These are phyloP conservation scores for Ustilago trichophora DNA, from an alignment of 1,284 basidiomycete genomes.

Conservation along the genomic window DNA sequence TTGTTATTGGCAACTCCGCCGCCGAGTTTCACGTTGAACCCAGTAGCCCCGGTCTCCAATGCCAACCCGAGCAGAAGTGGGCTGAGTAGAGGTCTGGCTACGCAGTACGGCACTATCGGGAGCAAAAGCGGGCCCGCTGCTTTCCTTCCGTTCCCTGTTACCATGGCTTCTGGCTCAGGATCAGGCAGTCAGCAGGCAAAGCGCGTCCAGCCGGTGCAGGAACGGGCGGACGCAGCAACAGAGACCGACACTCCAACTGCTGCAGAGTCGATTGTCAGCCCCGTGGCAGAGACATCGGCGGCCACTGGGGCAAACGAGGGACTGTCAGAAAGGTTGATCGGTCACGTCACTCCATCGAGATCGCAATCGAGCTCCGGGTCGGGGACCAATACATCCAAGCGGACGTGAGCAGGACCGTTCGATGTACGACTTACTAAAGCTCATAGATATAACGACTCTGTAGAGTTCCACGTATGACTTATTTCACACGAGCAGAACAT, in stretches of 20 bases:
- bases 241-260: slow-evolving; percentile 5
- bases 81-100: neutral
- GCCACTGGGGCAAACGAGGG: neutral
- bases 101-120: slow-evolving; percentile 15
- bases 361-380: neutral
- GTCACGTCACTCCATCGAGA: neutral
- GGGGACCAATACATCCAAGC: neutral
- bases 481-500: too few relatives aligned
- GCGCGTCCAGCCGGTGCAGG: neutral
- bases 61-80: neutral
- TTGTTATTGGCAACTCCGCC: slow-evolving; percentile 34
- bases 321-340: slow-evolving; percentile 4
- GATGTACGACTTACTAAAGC: too few relatives aligned
- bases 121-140: neutral
- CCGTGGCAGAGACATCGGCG: slow-evolving; percentile 9
- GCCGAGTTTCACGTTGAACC: slow-evolving; percentile 18
- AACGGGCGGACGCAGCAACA: neutral
- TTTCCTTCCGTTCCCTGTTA: slow-evolving; percentile 19
- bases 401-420: too few relatives aligned
- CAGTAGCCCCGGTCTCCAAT: neutral
- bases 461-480: too few relatives aligned
- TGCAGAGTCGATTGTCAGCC: slow-evolving; percentile 23
- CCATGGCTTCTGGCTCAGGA: neutral
- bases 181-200: neutral
- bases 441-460: too few relatives aligned